Evolutionary conservation across 345 rosid species (phyloP).

Genomic region (Eucalyptus tenuipes): DNA sequence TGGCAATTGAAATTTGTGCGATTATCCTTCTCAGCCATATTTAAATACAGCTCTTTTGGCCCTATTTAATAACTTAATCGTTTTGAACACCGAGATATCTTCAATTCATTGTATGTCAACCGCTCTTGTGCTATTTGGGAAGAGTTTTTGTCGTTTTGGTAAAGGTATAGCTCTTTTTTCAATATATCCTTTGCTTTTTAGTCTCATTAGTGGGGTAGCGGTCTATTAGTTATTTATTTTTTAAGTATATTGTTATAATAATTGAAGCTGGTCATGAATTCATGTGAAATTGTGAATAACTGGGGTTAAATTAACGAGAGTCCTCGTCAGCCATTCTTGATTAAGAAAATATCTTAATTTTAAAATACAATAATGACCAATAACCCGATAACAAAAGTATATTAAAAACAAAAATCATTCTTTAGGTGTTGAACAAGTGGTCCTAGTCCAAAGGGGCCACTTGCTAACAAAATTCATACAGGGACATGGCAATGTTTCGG

Average conservation of each 20-base stretch:
- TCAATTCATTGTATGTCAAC: background rate
- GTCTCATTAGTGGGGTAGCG: background rate
- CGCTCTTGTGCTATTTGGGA: background rate
- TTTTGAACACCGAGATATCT: too few relatives aligned
- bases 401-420: too few relatives aligned
- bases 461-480: too few relatives aligned
- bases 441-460: background rate
- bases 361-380: too few relatives aligned
- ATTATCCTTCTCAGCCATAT: background rate
- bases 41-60: background rate
- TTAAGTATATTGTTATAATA: background rate
- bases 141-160: background rate
- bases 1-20: background rate
- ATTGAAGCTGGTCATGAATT: background rate
- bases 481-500: too few relatives aligned
- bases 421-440: too few relatives aligned
- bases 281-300: background rate
- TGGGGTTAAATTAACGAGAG: background rate
- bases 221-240: background rate
- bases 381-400: background rate
- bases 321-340: background rate
- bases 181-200: background rate
- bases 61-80: background rate
- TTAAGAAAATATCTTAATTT: background rate
- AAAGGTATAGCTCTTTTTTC: background rate